phyloP scores from a whole-genome alignment of 2,329 filamentous ascomycete species.

The Talaromyces albobiverticillius region DNA sequence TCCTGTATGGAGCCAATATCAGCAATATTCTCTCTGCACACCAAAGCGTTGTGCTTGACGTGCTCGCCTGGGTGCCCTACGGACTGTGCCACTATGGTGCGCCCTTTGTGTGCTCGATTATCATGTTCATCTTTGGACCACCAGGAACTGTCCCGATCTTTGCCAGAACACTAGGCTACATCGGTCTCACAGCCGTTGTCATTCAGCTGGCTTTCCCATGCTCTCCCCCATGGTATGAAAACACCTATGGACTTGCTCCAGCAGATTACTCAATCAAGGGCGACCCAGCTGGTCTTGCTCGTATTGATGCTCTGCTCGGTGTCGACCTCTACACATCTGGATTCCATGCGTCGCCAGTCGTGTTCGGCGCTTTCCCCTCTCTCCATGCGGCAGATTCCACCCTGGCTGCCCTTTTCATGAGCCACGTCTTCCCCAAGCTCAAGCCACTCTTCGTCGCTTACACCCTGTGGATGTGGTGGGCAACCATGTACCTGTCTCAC shows the following conservation, averaged over 20 bases:
- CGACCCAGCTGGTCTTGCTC: conserved; percentile 82
- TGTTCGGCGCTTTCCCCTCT: conserved; percentile 93
- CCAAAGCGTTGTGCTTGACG: conserved; percentile 76
- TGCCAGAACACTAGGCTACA: conserved; percentile 84
- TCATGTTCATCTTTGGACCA: conserved; percentile 85
- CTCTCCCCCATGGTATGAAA: conserved; percentile 96
- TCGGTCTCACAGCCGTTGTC: conserved; percentile 82
- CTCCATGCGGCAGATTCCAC: conserved; percentile 88
- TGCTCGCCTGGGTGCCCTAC: conserved; percentile 91
- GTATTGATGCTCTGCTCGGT: conserved; percentile 85
- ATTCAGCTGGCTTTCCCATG: conserved; percentile 91
- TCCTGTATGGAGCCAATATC: conserved; percentile 91
- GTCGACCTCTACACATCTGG: conserved; percentile 90
- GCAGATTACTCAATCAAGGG: conserved; percentile 90
- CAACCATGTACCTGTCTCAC: conserved; percentile 96
- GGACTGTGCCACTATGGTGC: conserved; percentile 86
- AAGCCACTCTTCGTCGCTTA: conserved; percentile 78
- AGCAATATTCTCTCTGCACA: conserved; percentile 94
- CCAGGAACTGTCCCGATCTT: conserved; percentile 83
- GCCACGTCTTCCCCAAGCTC: conserved; percentile 82
- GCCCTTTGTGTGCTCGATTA: conserved; percentile 71
- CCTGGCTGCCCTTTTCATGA: conserved; percentile 88
- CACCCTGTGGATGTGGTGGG: conserved; percentile 94
- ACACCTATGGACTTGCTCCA: conserved; percentile 82
- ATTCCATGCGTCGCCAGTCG: conserved; percentile 85